Base-by-base conservation (phyloP, 345 rosid species). In the Salix koriyanagi region DNA sequence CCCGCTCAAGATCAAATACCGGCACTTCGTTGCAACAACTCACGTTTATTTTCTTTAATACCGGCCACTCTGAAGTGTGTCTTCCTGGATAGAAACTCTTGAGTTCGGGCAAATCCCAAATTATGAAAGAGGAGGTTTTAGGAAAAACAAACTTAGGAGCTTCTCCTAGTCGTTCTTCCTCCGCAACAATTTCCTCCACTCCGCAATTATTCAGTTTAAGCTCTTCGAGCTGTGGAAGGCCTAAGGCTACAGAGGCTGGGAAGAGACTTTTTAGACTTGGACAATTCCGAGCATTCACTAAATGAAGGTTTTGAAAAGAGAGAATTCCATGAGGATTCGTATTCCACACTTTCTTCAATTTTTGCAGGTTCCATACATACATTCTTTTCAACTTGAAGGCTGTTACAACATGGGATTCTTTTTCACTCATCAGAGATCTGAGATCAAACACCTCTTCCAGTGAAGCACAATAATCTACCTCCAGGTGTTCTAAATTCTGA, bases 371-470 rank as follows among this genome's bases (percentile, higher is more conserved):
- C 1, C 0, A 0, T 77, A 67, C 12, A 2, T 4, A 0, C n/a
- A 73, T 10, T n/a, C n/a, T 2, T 44, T 34, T 71, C 25, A 72
- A 19, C 16, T 28, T 28, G 30, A n/a, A 6, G 18, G 39, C 64
- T 50, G 58, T 7, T 10, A 14, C 7, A n/a, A 4, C 42, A 60
- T 11, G 32, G 12, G 19, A 13, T 15, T 34, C 68, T 5, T 32
- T 1, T 50, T 1, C 16, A 15, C 12, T 39, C 19, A 14, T n/a
- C 71, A 58, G 19, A 14, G 12, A 23, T 32, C 28, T 64, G 21
- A 61, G 18, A 68, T 79, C 85, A 72, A 75, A 82, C 65, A 72
- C 37, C 48, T 66, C 73, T 68, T 52, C 66, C 23, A 78, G 4
- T 19, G 74, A 75, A 34, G 25, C 32, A 41, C 82, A 71, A 34